A percentile compares a stretch with the other conserved stretches of the same genome.
Evolutionary conservation across 2,329 filamentous ascomycete species (phyloP).

Genomic region (Alternaria arborescens): DNA sequence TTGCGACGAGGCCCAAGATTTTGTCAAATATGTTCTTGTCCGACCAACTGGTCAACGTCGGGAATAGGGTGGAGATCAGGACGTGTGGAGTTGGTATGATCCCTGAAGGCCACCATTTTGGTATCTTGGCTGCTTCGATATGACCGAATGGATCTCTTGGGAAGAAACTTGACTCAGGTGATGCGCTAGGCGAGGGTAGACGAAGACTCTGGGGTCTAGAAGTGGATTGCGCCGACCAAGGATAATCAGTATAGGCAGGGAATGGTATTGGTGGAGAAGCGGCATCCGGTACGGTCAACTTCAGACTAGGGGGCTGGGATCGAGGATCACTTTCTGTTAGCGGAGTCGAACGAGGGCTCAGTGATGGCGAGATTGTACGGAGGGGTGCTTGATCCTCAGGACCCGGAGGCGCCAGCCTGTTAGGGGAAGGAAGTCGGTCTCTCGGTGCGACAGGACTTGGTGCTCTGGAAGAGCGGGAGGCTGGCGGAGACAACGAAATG

Average conservation of each 20-base stretch:
- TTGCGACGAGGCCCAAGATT: conserved; percentile 79
- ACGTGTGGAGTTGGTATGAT: conserved; percentile 76
- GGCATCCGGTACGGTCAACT: conserved; percentile 53
- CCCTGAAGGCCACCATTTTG: conserved; percentile 83
- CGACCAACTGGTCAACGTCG: conserved; percentile 82
- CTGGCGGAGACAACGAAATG: conserved; percentile 52
- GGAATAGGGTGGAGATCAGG: conserved; percentile 80
- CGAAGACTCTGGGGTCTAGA: conserved; percentile 65
- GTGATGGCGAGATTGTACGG: conserved; percentile 30
- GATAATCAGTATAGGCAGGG: conserved; percentile 69
- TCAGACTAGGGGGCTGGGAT: conserved; percentile 49
- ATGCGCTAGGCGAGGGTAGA: conserved; percentile 61
- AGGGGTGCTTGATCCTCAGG: conserved; percentile 34
- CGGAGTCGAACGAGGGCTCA: conserved; percentile 41
- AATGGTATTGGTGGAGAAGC: conserved; percentile 68
- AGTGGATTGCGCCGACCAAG: conserved; percentile 51
- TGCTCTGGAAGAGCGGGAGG: conserved; percentile 41
- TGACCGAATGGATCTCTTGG: conserved; percentile 55
- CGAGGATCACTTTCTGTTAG: conserved; percentile 30
- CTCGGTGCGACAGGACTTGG: conserved; percentile 39
- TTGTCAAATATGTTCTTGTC: conserved; percentile 88
- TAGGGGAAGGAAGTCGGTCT: conserved; percentile 29
- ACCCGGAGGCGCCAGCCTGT: conserved; percentile 52
- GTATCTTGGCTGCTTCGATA: conserved; percentile 51
- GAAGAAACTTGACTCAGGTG: conserved; percentile 58